Evolutionary conservation across 768 basidiomycete genomes (phyloP).

Genomic region (Trametes gibbosa): DNA sequence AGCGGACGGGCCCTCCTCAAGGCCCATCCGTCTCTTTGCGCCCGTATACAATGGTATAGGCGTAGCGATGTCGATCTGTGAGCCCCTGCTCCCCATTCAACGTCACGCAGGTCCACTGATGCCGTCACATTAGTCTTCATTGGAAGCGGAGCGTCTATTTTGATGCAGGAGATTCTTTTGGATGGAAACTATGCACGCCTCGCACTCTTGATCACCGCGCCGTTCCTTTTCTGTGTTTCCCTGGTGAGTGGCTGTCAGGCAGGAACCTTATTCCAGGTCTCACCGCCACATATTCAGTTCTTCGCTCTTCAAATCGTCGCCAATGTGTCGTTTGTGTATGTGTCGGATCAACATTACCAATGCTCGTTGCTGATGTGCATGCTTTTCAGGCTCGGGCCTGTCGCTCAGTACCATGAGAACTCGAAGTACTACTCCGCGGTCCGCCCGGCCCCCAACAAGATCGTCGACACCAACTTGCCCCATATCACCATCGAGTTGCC

Average conservation of each 20-base stretch:
- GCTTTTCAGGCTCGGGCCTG: constrained; percentile 65
- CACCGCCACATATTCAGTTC: constrained; percentile 43
- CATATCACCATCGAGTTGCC: constrained; percentile 82
- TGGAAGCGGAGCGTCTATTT: constrained; percentile 51
- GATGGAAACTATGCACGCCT: constrained; percentile 68
- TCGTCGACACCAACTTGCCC: constrained; percentile 61
- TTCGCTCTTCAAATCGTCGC: constrained; percentile 67
- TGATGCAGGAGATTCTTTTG: constrained; percentile 64
- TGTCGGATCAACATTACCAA: constrained; percentile 1
- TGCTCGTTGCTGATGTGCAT: background rate
- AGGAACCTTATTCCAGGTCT: background rate
- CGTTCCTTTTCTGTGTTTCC: constrained; percentile 74
- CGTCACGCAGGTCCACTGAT: background rate
- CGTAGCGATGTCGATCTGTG: constrained; percentile 61
- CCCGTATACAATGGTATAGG: constrained; percentile 72
- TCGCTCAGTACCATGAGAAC: constrained; percentile 83
- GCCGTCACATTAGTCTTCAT: constrained; percentile 55
- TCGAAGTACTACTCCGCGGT: constrained; percentile 79
- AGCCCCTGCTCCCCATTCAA: constrained; percentile 16
- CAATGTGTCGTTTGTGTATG: constrained; percentile 66
- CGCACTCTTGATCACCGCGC: constrained; percentile 58
- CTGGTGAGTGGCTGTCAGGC: constrained; percentile 44
- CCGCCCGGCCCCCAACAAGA: constrained; percentile 57
- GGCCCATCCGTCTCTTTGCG: constrained; percentile 57
- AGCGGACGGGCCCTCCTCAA: constrained; percentile 27